Percentiles rank a stretch among this genome's conserved stretches.
Conservation (phyloP, 805 yeast species). For the Lipomyces mesembrius region DNA sequence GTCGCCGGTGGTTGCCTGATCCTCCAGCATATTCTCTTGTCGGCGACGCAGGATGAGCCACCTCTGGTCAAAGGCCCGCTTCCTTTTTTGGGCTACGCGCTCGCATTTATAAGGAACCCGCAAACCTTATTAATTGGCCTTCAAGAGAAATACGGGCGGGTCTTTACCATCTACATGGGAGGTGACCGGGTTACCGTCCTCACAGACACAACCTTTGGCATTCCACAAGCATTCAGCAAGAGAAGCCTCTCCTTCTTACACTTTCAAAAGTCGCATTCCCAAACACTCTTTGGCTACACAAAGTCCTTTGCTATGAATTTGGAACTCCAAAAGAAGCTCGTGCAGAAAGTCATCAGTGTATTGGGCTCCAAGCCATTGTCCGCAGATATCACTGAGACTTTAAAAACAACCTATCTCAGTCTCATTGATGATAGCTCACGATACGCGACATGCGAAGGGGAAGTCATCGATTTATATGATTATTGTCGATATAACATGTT, state of each 20-base stretch:
- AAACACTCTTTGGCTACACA: conserved; percentile 15
- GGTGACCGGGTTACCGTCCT: conserved; percentile 24
- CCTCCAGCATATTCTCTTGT: neutral
- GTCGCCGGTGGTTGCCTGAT: no score
- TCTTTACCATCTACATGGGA: conserved; percentile 23
- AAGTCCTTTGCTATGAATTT: neutral
- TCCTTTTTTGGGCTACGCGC: conserved; percentile 23
- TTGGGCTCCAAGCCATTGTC: conserved; percentile 5
- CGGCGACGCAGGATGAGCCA: no score
- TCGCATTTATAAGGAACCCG: conserved; percentile 13
- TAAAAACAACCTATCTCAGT: neutral
- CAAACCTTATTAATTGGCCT: conserved; percentile 5
- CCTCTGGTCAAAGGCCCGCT: conserved; percentile 22
- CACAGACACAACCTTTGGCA: conserved; percentile 24
- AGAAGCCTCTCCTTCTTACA: conserved; percentile 7
- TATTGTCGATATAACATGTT: conserved; percentile 12
- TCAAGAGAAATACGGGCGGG: conserved; percentile 19
- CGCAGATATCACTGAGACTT: conserved; percentile 1
- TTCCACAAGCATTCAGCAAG: conserved; percentile 7
- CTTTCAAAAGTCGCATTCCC: conserved; percentile 12
- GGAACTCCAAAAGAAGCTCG: neutral
- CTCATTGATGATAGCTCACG: conserved; percentile 3
- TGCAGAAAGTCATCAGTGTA: neutral
- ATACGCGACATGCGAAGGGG: conserved; percentile 3
- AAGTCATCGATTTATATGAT: conserved; percentile 15